Evolutionary conservation across 1,284 basidiomycete genomes (phyloP), one percentile per base, ranked within the genome.

Genomic region (Naganishia cerealis): DNA sequence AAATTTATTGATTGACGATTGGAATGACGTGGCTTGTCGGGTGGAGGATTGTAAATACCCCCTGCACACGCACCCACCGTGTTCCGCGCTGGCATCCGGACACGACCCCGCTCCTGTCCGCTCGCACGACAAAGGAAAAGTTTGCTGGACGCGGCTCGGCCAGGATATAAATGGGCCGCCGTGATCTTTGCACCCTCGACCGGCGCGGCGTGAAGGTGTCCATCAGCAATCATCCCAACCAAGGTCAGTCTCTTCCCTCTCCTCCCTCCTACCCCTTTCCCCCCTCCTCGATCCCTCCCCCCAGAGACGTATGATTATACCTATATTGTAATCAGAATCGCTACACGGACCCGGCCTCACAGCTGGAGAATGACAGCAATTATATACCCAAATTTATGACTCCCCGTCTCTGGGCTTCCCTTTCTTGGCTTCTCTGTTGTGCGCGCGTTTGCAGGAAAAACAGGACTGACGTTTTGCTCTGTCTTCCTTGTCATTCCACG

Each of bases 321-420:
- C 13, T 50, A 58, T 57, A 56, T 65, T 53, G 61, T 68, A 65
- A 65, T 65, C 67, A 69, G 67, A 69, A 69, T 69, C 67, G 67
- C 67, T 69, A 69, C 67, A 69, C 48, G 61, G 67, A 69, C 63
- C 63, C n/a, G 38, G 29, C 38, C 57, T 50, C 38, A 43, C 42
- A 43, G 24, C 50, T 65, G 61, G 67, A 56, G 59, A 63, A 62
- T 68, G 67, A 68, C 67, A 68, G 59, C 59, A 61, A 4, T 55
- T 56, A 56, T 50, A 50, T 54, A 58, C 12, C 55, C 36, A 67
- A 42, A 33, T 33, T 48, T 62, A 68, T 69, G 67, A 69, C 55
- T 16, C 18, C 40, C 21, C 36, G 40, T 26, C 16, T 24, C 33
- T 21, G 8, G 10, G 36, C 40, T 24, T 42, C 33, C 57, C 40